These are phyloP conservation scores for Agastache rugosa DNA, from an alignment of 257 asterid species.

Conservation along the genomic window DNA sequence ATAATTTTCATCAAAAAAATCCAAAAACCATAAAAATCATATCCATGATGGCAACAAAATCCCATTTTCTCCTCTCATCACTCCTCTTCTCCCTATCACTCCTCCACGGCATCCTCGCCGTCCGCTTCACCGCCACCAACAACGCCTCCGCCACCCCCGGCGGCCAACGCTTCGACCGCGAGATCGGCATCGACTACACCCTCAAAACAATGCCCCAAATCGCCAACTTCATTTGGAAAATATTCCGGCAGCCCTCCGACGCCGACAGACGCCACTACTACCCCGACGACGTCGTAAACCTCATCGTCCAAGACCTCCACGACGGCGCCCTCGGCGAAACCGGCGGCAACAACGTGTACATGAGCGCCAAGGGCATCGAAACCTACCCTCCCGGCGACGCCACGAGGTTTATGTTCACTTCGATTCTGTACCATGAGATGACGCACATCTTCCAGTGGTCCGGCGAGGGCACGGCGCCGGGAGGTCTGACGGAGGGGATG, in stretches of 20 bases:
- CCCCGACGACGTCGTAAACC: not conserved
- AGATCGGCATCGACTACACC: not conserved
- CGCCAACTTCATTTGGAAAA: not conserved
- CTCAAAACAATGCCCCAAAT: not conserved
- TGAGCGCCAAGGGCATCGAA: conserved; percentile 7
- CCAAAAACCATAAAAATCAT: not conserved
- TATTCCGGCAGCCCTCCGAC: not conserved
- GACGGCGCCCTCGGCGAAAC: conserved; percentile 19
- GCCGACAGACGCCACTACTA: not conserved
- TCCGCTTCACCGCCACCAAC: not conserved
- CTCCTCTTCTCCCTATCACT: not conserved
- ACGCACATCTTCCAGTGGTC: conserved; percentile 19
- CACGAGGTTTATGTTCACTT: not conserved
- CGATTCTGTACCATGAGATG: conserved; percentile 13
- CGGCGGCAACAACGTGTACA: conserved; percentile 10
- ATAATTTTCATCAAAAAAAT: not conserved
- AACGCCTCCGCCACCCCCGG: conserved; percentile 21
- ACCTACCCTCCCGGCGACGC: not conserved
- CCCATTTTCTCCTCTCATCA: not conserved
- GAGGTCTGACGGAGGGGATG: conserved; percentile 4
- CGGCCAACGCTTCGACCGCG: not conserved
- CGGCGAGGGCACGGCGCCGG: conserved; percentile 23
- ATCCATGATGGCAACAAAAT: not conserved
- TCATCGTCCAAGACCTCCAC: conserved; percentile 9
- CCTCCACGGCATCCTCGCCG: not conserved